Evolutionary conservation across 306 rosid genomes (phyloP).

Genomic region (Casuarina glauca): DNA sequence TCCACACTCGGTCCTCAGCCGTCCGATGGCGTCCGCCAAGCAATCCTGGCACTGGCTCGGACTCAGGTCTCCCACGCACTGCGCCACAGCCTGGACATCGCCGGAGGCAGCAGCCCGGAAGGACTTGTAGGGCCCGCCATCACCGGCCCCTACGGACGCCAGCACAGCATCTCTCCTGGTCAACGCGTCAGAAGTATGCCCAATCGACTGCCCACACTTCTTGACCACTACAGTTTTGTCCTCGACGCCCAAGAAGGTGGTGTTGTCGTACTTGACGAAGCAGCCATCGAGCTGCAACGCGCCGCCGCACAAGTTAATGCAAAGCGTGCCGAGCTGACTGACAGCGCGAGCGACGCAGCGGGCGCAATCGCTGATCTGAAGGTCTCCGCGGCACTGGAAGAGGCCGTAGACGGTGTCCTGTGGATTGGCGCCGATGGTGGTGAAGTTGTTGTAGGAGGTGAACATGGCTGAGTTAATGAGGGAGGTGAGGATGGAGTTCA

Average conservation of each 20-base stretch:
- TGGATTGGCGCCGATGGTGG: constrained; percentile 29
- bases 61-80: constrained; percentile 90
- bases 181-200: constrained; percentile 50
- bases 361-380: constrained; percentile 53
- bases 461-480: constrained; percentile 62
- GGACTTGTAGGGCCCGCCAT: constrained; percentile 40
- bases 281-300: constrained; percentile 93
- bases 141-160: constrained; percentile 42
- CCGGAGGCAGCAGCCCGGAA: constrained; percentile 42
- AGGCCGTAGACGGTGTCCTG: constrained; percentile 60
- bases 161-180: constrained; percentile 55
- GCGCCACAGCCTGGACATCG: constrained; percentile 53
- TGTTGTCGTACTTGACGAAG: constrained; percentile 73
- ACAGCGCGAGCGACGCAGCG: constrained; percentile 59
- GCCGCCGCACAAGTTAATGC: constrained; percentile 65
- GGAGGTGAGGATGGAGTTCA: constrained; percentile 74
- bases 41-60: constrained; percentile 79
- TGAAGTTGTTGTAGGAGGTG: constrained; percentile 71
- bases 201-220: constrained; percentile 73
- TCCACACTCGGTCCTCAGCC: constrained; percentile 70
- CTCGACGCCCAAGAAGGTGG: constrained; percentile 67
- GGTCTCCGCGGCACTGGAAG: constrained; percentile 92
- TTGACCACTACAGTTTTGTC: constrained; percentile 73
- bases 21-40: constrained; percentile 67
- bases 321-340: constrained; percentile 60